Base-by-base conservation (phyloP, 75 land plant genomes). In the Cupressus sempervirens region DNA sequence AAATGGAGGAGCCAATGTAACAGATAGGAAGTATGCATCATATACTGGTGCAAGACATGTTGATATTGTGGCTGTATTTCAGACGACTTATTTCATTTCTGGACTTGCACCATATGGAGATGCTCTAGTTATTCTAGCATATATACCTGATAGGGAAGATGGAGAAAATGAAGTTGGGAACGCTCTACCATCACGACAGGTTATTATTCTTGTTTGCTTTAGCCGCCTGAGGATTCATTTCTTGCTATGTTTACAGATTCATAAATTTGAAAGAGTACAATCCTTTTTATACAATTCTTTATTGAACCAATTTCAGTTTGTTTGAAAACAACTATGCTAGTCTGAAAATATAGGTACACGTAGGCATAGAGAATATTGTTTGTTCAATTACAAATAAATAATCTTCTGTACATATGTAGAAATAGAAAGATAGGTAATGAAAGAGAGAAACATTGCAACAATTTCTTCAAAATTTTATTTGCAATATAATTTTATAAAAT, bases 81-180 rank as follows among this genome's bases (percentile, higher is more conserved):
- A 94, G 82, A 96, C 97, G 12, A 93, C 92, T 86, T 98, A 98
- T 79, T 91, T 84, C 76, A 91, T 98, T 62, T 92, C 98, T 67
- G 99, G 99, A 79, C 88, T 98, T 84, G 98, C 99, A 83, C 99
- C 99, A 3, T 98, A 91, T 92, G 99, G 95, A 85, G 95, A 94
- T 91, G 83, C 94, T 82, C 90, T 98, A 84, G 97, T 98, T 65
- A 89, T 98, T 86, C 89, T 98, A 50, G 96, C 99, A 68, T 98
- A 98, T 82, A 90, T 98, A 67, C 93, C 95, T 72, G 95, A 91
- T 34, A 94, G 89, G 85, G 93, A 92, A 82, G 91, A 93, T 83
- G 91, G 93, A 45, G 92, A 88, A 84, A 91, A 90, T 30, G 96
- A 96, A 40, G 90, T 94, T 76, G 90, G 88, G n/a, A 88, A 87